Conservation (phyloP, 2,329 filamentous ascomycete genomes). For the Venturia pyrina region DNA sequence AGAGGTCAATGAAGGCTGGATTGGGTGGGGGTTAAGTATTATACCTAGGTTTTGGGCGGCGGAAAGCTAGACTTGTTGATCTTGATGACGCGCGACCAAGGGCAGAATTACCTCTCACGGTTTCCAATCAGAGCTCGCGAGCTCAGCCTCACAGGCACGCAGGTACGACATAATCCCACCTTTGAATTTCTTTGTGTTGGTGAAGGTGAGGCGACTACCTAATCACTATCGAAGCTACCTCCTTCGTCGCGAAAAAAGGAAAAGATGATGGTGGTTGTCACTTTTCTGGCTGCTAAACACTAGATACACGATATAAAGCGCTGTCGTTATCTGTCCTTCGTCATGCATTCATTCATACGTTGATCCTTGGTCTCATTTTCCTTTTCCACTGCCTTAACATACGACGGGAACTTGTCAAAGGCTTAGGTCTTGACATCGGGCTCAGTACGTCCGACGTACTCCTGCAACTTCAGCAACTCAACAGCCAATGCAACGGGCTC, state of each 20-base stretch:
- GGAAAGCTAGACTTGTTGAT: background rate
- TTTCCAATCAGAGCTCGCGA: background rate
- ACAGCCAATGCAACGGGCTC: conserved; percentile 81
- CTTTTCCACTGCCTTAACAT: background rate
- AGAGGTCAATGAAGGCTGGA: background rate
- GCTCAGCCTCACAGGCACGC: background rate
- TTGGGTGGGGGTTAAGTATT: background rate
- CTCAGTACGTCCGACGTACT: conserved; percentile 64
- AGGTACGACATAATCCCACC: background rate
- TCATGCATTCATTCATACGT: background rate
- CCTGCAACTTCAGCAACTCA: conserved; percentile 80
- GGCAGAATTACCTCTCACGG: background rate
- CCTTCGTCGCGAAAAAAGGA: too few species aligned
- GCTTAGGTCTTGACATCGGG: conserved; percentile 12
- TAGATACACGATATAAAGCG: background rate
- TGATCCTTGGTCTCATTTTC: background rate
- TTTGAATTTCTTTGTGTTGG: background rate
- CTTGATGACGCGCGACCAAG: background rate
- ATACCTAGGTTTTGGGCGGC: background rate
- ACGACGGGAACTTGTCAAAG: too few species aligned
- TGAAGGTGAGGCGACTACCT: background rate
- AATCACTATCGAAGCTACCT: too few species aligned
- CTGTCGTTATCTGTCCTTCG: background rate
- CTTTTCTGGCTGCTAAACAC: background rate
- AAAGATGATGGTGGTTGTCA: too few species aligned